A percentile compares a stretch with the other conserved stretches of the same genome.
Evolutionary conservation across 345 rosid species (phyloP).

Genomic region (Alliaria petiolata): DNA sequence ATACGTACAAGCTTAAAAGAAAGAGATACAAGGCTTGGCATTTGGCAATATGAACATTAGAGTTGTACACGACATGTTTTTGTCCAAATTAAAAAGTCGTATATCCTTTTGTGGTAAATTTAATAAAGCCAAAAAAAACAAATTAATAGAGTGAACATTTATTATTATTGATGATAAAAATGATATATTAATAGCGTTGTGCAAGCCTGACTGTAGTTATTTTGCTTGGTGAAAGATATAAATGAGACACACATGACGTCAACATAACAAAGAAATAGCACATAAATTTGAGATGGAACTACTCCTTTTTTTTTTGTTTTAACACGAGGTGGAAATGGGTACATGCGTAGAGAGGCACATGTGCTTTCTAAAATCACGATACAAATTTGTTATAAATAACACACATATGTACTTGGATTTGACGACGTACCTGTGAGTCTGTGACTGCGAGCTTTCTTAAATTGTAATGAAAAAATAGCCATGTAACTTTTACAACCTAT

Average conservation of each 20-base stretch:
- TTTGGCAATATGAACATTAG: slow-evolving; percentile 1
- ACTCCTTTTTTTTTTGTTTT: too few relatives aligned
- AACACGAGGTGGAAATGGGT: not conserved
- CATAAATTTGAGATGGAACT: not conserved
- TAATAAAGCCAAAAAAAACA: not conserved
- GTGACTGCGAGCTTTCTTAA: not conserved
- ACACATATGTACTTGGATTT: not conserved
- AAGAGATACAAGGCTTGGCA: not conserved
- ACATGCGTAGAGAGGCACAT: not conserved
- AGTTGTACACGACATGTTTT: slow-evolving; percentile 19
- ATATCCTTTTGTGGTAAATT: not conserved
- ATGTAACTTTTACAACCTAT: too few relatives aligned
- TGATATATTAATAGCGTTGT: not conserved
- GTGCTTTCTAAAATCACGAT: not conserved
- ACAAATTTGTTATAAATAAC: too few relatives aligned
- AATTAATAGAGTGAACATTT: not conserved
- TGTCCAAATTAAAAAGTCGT: not conserved
- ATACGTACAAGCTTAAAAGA: slow-evolving; percentile 12
- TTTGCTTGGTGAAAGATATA: not conserved
- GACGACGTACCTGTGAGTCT: not conserved
- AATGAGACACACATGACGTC: not conserved
- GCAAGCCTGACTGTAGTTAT: not conserved
- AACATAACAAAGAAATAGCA: too few relatives aligned
- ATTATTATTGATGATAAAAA: not conserved
- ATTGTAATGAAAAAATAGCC: not conserved